Conservation (phyloP, 2,329 filamentous ascomycete species). For the Microdochium bolleyi region DNA sequence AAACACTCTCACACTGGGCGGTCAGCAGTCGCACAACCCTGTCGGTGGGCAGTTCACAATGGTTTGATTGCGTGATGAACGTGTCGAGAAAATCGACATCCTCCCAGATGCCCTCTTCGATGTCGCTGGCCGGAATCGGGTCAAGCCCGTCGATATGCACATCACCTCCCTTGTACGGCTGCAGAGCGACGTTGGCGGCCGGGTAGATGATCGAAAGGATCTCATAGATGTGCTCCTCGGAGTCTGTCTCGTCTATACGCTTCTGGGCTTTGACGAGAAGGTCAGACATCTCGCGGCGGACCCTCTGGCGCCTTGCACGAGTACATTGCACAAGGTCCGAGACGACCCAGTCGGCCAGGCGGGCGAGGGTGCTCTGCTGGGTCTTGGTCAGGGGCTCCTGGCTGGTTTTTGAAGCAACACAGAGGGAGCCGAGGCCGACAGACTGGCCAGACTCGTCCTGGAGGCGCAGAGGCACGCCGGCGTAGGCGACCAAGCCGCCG, state of each 20-base stretch:
- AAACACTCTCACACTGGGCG: constrained; percentile 22
- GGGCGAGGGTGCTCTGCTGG: constrained; percentile 16
- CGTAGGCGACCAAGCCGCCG: constrained; percentile 30
- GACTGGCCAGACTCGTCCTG: constrained; percentile 28
- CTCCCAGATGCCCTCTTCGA: constrained; percentile 34
- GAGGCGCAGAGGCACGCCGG: constrained; percentile 28
- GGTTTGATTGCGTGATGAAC: constrained; percentile 25
- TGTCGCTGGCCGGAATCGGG: constrained; percentile 14
- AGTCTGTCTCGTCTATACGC: constrained; percentile 9
- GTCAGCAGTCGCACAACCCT: constrained; percentile 27
- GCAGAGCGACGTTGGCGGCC: constrained; percentile 17
- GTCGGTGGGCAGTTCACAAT: constrained; percentile 16
- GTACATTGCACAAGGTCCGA: constrained; percentile 30
- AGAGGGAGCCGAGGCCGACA: constrained; percentile 31
- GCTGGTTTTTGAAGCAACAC: constrained; percentile 27
- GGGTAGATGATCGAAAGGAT: constrained; percentile 25
- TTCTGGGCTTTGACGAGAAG: constrained; percentile 17
- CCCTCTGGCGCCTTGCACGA: constrained; percentile 26
- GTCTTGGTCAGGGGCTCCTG: constrained; percentile 20
- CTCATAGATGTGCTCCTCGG: constrained; percentile 11
- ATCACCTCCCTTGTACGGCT: constrained; percentile 12
- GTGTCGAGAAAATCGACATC: constrained; percentile 29
- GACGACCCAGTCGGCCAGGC: constrained; percentile 23
- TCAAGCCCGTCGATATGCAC: constrained; percentile 17
- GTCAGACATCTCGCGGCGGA: constrained; percentile 27